Evolutionary conservation across 2,329 filamentous ascomycete species (phyloP), one percentile per base, ranked within the genome.

Genomic region (Huntiella abstrusa): DNA sequence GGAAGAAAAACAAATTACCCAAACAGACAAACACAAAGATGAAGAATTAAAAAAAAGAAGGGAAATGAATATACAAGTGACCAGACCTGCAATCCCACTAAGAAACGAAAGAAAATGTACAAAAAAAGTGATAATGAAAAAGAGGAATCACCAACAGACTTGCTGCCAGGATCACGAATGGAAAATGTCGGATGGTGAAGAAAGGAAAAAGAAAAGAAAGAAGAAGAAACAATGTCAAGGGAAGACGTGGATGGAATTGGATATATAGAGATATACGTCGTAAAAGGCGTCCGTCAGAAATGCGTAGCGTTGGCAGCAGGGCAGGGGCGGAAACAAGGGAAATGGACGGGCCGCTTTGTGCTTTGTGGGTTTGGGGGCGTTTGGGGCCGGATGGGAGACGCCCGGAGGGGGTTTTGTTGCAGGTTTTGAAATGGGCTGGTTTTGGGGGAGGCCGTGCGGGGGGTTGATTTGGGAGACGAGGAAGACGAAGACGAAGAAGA

Each of bases 91-190:
- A 34, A 36, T 37, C 37, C 41, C 34, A 38, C 42, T 19, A 48
- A 49, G 49, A 41, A 43, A 42, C 45, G 43, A 53, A 49, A 41
- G 42, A 42, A 49, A 53, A 53, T 50, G 52, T 49, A 43, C 39
- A 45, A 51, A 44, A 48, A 52, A 54, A 50, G 51, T 53, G 22
- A 5, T 19, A 28, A 28, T 28, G 16, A 28, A 41, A 32, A 28
- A 28, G 12, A 41, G 33, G 33, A 41, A 41, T 13, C 55, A 56
- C 52, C 13, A 49, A 55, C 71, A 64, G 67, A 70, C 71, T 69
- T 61, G 70, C 65, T 60, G 59, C 56, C 53, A 42, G 32, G 45
- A 50, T 43, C 35, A 44, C 36, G 42, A 47, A 47, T 17, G 36
- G 36, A 45, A 45, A 54, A 51, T 32, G 40, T 41, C 40, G 40